phyloP scores from a whole-genome alignment of 2,329 filamentous ascomycete species.

The Hymenoscyphus fructigenus region DNA sequence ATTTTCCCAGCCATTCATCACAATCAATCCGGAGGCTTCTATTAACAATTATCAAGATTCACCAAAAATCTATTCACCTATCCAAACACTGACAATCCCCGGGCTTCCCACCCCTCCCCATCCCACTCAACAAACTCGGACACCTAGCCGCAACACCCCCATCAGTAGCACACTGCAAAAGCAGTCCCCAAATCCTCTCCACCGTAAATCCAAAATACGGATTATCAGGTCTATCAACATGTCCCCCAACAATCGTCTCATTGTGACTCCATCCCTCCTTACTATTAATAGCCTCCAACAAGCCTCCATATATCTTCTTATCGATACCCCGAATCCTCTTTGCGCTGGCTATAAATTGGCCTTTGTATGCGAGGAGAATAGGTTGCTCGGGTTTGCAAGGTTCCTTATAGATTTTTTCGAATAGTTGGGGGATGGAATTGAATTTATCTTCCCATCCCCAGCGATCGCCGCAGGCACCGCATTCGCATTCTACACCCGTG shows the following conservation, averaged over 20 bases:
- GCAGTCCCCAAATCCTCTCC: constrained; percentile 31
- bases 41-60: background rate
- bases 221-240: constrained; percentile 25
- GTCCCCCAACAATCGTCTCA: constrained; percentile 11
- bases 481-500: constrained; percentile 39
- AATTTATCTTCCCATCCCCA: constrained; percentile 42
- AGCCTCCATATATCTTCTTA: constrained; percentile 24
- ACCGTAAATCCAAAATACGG: constrained; percentile 34
- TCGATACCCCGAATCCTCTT: constrained; percentile 41
- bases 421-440: constrained; percentile 39
- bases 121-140: constrained; percentile 78
- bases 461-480: constrained; percentile 41
- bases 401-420: constrained; percentile 31
- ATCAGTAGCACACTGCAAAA: constrained; percentile 38
- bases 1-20: no score
- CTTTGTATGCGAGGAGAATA: constrained; percentile 46
- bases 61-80: background rate
- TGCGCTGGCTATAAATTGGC: constrained; percentile 48
- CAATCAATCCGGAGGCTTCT: background rate
- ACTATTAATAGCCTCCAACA: constrained; percentile 27
- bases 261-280: constrained; percentile 29
- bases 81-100: constrained; percentile 34
- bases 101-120: constrained; percentile 46
- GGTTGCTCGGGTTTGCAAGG: constrained; percentile 28
- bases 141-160: constrained; percentile 80